Base-by-base conservation (phyloP, 2,329 filamentous ascomycete genomes). In the Fusarium mexicanum region DNA sequence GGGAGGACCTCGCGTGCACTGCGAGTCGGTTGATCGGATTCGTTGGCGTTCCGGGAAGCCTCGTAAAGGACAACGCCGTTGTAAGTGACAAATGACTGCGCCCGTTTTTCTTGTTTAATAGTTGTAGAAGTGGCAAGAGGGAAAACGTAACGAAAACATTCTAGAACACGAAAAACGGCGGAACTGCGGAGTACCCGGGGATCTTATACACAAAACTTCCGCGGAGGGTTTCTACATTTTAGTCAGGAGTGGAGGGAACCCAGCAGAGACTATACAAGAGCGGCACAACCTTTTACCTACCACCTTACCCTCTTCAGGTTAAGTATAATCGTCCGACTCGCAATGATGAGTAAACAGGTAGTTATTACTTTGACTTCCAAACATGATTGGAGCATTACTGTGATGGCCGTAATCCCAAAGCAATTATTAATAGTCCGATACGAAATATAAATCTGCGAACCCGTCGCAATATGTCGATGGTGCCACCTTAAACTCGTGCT, bases 91-190 rank as follows among this genome's bases (percentile, higher is more conserved):
- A 5, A 48, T 12, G 18, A 10, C 9, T 2, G 1, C 20, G 13
- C 46, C 46, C 9, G 3, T 6, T 48, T 11, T 48, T 1, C 20
- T 17, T 0, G 0, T 22, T 48, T 3, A 5, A 8, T 22, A 5
- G 2, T 12, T 2, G 9, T 3, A n/a, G 26, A n/a, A 16, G 10
- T 12, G 20, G 4, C 10, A n/a, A 31, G 26, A 8, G 11, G 2
- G 0, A 12, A 12, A 35, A 0, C 11, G 10, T 3, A 17, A 31
- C 6, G 4, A 22, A 22, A 33, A 33, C 1, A 33, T 33, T 35
- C 14, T 17, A 35, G 0, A 35, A 14, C 33, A 35, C 1, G 33
- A 35, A 35, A 35, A 35, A 2, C 33, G 8, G 33, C 8, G 14
- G 16, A 2, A 35, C 33, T 35, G 8, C 14, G 33, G 33, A 35